These are phyloP conservation scores for Xylaria sp. DNA, from an alignment of 2,329 filamentous ascomycete genomes.

Conservation along the genomic window DNA sequence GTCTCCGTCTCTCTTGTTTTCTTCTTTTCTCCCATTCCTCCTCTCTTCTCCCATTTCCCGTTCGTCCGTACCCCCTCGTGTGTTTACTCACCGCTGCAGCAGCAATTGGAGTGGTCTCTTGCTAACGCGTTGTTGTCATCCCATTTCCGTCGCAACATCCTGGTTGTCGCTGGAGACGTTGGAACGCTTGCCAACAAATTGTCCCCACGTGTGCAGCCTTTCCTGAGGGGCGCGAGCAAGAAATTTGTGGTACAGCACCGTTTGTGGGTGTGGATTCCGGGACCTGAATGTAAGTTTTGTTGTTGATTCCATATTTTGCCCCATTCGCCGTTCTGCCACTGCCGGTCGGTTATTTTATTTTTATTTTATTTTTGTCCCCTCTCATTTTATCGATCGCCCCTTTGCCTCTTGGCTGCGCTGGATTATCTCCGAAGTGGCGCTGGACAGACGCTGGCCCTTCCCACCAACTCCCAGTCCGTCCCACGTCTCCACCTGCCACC, in stretches of 20 bases:
- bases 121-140: constrained; percentile 32
- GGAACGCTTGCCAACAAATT: constrained; percentile 37
- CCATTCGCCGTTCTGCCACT: constrained; percentile 24
- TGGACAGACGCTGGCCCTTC: constrained; percentile 12
- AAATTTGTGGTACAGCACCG: constrained; percentile 40
- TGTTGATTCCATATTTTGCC: constrained; percentile 40
- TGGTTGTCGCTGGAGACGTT: constrained; percentile 37
- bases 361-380: constrained; percentile 17
- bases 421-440: constrained; percentile 32
- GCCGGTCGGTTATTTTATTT: constrained; percentile 7
- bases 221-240: constrained; percentile 39
- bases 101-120: constrained; percentile 25
- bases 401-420: constrained; percentile 21
- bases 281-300: constrained; percentile 39
- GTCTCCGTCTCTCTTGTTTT: constrained; percentile 41
- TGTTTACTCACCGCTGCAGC: constrained; percentile 29
- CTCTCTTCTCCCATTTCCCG: constrained; percentile 38
- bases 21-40: constrained; percentile 33
- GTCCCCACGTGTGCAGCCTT: constrained; percentile 43
- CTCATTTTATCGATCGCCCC: constrained; percentile 8
- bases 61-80: constrained; percentile 34
- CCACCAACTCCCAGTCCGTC: background rate
- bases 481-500: constrained; percentile 28
- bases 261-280: constrained; percentile 40
- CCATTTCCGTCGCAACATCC: constrained; percentile 32